Conservation (phyloP, 2,329 filamentous ascomycete species). For the Fusarium siculi region DNA sequence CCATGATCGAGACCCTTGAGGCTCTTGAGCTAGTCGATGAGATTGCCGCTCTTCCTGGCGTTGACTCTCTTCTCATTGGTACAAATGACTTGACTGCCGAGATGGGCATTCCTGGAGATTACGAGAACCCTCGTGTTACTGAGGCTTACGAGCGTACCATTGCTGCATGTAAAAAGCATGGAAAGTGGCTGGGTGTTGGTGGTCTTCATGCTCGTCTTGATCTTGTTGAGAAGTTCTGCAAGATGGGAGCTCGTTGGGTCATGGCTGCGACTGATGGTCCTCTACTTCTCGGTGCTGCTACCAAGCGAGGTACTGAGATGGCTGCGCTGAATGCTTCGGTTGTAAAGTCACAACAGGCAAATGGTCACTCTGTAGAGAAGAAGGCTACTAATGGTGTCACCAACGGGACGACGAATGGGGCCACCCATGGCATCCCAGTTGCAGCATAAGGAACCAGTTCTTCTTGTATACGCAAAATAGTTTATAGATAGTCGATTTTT, state of each 20-base stretch:
- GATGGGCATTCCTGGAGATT: slow-evolving; percentile 49
- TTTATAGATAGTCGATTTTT: background rate
- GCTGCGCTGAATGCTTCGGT: slow-evolving; percentile 33
- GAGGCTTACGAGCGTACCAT: slow-evolving; percentile 49
- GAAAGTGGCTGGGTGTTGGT: slow-evolving; percentile 54
- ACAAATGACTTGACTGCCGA: slow-evolving; percentile 57
- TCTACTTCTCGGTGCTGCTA: slow-evolving; percentile 40
- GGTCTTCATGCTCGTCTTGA: slow-evolving; percentile 54
- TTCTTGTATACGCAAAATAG: background rate
- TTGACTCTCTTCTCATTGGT: slow-evolving; percentile 56
- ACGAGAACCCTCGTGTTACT: slow-evolving; percentile 35
- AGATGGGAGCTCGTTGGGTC: slow-evolving; percentile 45
- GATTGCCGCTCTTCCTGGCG: slow-evolving; percentile 51
- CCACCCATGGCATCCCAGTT: background rate
- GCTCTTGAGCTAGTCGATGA: slow-evolving; percentile 43
- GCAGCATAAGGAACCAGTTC: background rate
- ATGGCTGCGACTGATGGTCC: slow-evolving; percentile 47
- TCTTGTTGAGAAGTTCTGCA: slow-evolving; percentile 52
- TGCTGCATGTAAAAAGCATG: slow-evolving; percentile 50
- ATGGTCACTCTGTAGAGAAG: background rate
- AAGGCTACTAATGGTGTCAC: background rate
- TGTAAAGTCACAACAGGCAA: background rate
- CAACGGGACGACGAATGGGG: background rate
- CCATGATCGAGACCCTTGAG: slow-evolving; percentile 46
- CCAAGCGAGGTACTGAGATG: slow-evolving; percentile 43